Evolutionary conservation across 1,284 basidiomycete genomes (phyloP).

Genomic region (Sanguinoderma infundibulare): DNA sequence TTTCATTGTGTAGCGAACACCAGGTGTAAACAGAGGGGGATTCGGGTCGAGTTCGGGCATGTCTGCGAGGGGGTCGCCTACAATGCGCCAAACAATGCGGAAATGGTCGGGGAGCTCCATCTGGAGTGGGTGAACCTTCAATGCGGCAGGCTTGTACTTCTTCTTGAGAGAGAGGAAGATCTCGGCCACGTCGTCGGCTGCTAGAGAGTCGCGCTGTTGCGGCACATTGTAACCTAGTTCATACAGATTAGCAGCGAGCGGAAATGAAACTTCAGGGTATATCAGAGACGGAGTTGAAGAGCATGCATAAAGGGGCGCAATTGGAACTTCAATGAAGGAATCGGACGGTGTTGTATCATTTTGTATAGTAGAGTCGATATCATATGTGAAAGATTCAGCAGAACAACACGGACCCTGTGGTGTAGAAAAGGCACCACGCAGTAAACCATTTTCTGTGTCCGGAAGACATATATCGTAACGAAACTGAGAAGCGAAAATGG

Average conservation of each 20-base stretch:
- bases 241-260: background rate
- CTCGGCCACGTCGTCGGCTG: background rate
- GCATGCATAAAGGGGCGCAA: background rate
- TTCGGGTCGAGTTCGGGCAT: constrained; percentile 32
- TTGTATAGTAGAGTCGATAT: too few relatives aligned
- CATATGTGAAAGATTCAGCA: too few relatives aligned
- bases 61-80: constrained; percentile 37
- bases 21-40: constrained; percentile 36
- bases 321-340: too few relatives aligned
- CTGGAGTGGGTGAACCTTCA: constrained; percentile 35
- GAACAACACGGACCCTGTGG: too few relatives aligned
- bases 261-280: background rate
- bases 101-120: constrained; percentile 35
- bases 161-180: constrained; percentile 20
- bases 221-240: too few relatives aligned
- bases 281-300: background rate
- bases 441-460: too few relatives aligned
- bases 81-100: constrained; percentile 37
- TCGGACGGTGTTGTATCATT: too few relatives aligned
- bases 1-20: constrained; percentile 38
- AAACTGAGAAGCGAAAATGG: background rate
- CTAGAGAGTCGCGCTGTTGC: too few relatives aligned
- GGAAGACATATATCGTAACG: too few relatives aligned
- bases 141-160: constrained; percentile 43
- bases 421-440: too few relatives aligned